Evolutionary conservation across 108 stramenopile genomes (phyloP), one percentile per base, ranked within the genome.

Genomic region (Stephanodiscus triporus): DNA sequence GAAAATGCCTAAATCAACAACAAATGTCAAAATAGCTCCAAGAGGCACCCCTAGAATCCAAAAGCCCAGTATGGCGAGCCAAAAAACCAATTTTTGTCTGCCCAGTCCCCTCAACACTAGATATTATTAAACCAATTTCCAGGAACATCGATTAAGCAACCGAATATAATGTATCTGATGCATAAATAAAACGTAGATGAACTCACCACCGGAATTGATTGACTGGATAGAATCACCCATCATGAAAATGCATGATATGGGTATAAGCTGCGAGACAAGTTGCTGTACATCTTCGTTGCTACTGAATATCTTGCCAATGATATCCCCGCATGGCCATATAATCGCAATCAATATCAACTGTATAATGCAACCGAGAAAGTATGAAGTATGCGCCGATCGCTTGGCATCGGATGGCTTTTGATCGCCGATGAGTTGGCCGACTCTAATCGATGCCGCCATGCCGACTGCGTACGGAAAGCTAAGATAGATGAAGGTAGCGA

Each of bases 381-480:
- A 76, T 22, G 75, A 68, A 1, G 63, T 68, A 24, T 53, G 36
- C 13, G 63, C 70, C 26, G 80, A 81, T 59, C 75, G 42, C 30
- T 61, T 58, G 0, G 80, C 80, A 30, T 81, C 61, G 13, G 6
- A 11, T 8, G 68, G 40, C 24, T 53, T 64, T 26, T 50, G 48
- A 13, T 81, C 80, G 16, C 80, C 80, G 29, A 81, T 76, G 63
- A 73, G 76, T 62, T 81, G 80, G 10, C 80, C 80, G 9, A 81
- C 75, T 6, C 75, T 68, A 53, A 81, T 81, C 55, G 80, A 81
- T 17, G 80, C 67, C 22, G 80, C 80, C 40, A 81, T 81, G 5
- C 73, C 73, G 11, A 75, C 51, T 19, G 81, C 81, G 73, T 77
- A 82, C 27, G 81, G 76, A 59, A 82, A 82, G 30, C 75, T 77